phyloP scores from a whole-genome alignment of 2,329 filamentous ascomycete genomes.

The Diaporthe vexans region DNA sequence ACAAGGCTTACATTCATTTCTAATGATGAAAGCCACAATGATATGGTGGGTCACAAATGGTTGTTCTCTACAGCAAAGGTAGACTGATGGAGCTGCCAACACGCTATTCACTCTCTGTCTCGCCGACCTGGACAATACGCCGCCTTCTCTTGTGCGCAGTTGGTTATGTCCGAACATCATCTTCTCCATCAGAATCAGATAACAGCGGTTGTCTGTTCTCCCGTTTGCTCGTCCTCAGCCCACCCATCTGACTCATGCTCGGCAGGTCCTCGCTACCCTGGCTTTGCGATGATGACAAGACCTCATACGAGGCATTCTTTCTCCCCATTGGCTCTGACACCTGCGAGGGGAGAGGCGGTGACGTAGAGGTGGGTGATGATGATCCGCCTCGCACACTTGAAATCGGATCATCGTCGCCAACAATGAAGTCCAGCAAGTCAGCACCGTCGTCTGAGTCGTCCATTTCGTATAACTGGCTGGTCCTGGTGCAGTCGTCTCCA shows the following conservation, averaged over 20 bases:
- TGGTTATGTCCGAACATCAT: constrained; percentile 41
- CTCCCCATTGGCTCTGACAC: not conserved
- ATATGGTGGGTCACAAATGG: not conserved
- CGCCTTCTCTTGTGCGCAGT: constrained; percentile 43
- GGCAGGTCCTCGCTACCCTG: constrained; percentile 39
- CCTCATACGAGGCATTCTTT: constrained; percentile 20
- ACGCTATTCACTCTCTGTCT: constrained; percentile 38
- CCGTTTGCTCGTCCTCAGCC: not conserved
- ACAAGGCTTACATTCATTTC: not conserved
- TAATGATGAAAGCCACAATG: not conserved
- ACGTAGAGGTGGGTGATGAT: constrained; percentile 16
- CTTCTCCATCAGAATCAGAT: constrained; percentile 34
- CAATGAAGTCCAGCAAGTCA: constrained; percentile 70
- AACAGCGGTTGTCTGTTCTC: not conserved
- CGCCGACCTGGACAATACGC: constrained; percentile 37
- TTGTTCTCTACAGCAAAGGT: not conserved
- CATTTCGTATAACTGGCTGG: constrained; percentile 61
- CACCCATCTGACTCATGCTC: constrained; percentile 40
- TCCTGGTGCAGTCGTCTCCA: constrained; percentile 66
- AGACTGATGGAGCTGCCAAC: not conserved
- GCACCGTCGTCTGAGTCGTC: constrained; percentile 63
- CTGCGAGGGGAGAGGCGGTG: constrained; percentile 14
- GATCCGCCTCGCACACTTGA: constrained; percentile 35
- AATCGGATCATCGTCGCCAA: constrained; percentile 59
- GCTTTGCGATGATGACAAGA: constrained; percentile 19